Percentiles rank a stretch among this genome's conserved stretches.
phyloP scores from a whole-genome alignment of 495 filamentous ascomycete species.

The Bryoglossum gracile region DNA sequence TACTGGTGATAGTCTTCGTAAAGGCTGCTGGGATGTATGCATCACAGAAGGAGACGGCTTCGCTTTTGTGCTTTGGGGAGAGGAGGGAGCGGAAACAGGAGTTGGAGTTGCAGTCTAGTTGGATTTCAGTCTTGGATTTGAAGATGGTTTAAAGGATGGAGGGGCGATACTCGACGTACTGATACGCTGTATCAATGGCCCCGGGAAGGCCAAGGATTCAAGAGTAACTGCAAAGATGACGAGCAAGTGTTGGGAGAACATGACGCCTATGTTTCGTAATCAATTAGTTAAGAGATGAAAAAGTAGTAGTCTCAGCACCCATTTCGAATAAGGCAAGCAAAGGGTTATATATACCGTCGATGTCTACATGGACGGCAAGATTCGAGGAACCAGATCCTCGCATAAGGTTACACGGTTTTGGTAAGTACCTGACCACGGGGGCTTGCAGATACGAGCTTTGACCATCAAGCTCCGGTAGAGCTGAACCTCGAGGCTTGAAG shows the following conservation, averaged over 20 bases:
- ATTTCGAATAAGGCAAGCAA: no score
- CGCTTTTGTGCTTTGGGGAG: neutral
- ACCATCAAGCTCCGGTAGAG: no score
- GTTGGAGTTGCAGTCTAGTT: neutral
- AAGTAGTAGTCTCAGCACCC: no score
- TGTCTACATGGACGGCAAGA: no score
- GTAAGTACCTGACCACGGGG: no score
- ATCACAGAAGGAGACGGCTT: neutral
- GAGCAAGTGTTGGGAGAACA: neutral
- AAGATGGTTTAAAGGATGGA: neutral
- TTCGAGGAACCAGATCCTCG: no score
- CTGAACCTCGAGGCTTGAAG: no score
- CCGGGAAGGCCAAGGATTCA: neutral
- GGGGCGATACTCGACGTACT: neutral
- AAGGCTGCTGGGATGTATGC: neutral
- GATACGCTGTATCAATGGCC: neutral
- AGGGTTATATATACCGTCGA: no score
- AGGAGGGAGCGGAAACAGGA: neutral
- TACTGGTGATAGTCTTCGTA: neutral
- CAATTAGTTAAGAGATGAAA: no score
- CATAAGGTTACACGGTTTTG: no score
- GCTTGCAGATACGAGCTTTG: no score
- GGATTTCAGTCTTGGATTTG: neutral
- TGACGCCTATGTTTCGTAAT: no score
- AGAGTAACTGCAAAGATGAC: neutral